Evolutionary conservation across 805 yeast species (phyloP).

Genomic region (Torulaspora microellipsoides): DNA sequence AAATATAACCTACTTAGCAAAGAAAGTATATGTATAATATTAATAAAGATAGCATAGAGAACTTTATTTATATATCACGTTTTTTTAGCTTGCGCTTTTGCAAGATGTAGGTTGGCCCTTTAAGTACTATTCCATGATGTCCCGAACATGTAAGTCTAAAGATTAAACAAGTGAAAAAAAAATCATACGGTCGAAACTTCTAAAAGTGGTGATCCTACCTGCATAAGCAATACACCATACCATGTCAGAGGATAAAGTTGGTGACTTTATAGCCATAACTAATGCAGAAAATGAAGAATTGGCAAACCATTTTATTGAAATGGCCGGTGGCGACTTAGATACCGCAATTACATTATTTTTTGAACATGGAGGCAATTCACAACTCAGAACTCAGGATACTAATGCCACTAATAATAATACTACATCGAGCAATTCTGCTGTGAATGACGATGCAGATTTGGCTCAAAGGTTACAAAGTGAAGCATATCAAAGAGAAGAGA

Average conservation of each 20-base stretch:
- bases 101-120: too few relatives aligned
- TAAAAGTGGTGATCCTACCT: too few relatives aligned
- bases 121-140: background rate
- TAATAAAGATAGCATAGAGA: too few relatives aligned
- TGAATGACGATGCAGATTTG: slow-evolving; percentile 45
- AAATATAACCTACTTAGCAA: too few relatives aligned
- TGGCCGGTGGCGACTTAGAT: slow-evolving; percentile 74
- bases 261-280: slow-evolving; percentile 80
- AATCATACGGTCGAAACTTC: too few relatives aligned
- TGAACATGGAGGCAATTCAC: slow-evolving; percentile 51
- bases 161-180: background rate
- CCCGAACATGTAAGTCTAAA: background rate
- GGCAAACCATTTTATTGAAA: slow-evolving; percentile 74
- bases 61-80: too few relatives aligned
- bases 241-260: slow-evolving; percentile 48
- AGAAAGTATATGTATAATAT: too few relatives aligned
- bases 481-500: slow-evolving; percentile 43
- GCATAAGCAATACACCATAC: background rate
- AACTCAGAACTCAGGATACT: slow-evolving; percentile 5
- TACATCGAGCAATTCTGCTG: slow-evolving; percentile 5
- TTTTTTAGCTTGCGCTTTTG: too few relatives aligned
- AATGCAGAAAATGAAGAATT: slow-evolving; percentile 59
- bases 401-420: slow-evolving; percentile 5
- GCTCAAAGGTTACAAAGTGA: slow-evolving; percentile 64
- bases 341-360: slow-evolving; percentile 79